Base-by-base conservation (phyloP, 106 monocot genomes). In the Dendrobium catenatum region DNA sequence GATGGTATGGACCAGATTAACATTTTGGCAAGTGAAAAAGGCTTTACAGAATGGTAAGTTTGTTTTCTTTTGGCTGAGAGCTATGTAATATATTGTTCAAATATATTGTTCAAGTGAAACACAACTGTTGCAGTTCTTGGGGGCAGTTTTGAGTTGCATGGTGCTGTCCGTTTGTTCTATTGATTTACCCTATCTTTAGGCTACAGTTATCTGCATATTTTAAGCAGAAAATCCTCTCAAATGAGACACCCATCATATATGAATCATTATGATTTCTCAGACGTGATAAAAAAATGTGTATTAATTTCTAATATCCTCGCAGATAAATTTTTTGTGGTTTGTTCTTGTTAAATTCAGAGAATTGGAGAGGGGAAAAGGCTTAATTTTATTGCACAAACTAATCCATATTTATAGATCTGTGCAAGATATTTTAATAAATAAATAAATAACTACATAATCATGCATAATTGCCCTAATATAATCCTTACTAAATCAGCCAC, bases 41-140 rank as follows among this genome's bases (percentile, higher is more conserved):
- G 78, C 24, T 83, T 83, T 74, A 73, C 83, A 73, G 79, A 83
- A 83, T 83, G 83, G 82, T 82, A 82, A 68, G 82, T 74, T 44
- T 24, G 77, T 43, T 74, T 74, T 74, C 10, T 74, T 74, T 19
- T 74, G n/a, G 43, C 44, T 0, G 43, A 44, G n/a, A 43, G 74
- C n/a, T 19, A 11, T 17, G 43, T 1, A 42, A 74, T n/a, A n/a
- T n/a, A n/a, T n/a, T n/a, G n/a, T n/a, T n/a, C n/a, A n/a, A n/a
- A n/a, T 42, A 44, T 44, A 6, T 6, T 42, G 43, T 44, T 43
- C 8, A 44, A 20, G 43, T 74, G 74, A 44, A 42, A 74, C 16
- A 42, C 0, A 0, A 43, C 20, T 74, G 43, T 42, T 33, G 70
- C 29, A 70, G 37, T 70, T 70, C 33, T 16, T 70, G 11, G 9